phyloP scores from a whole-genome alignment of 192 early-diverging fungal species.

The Backusella circina region DNA sequence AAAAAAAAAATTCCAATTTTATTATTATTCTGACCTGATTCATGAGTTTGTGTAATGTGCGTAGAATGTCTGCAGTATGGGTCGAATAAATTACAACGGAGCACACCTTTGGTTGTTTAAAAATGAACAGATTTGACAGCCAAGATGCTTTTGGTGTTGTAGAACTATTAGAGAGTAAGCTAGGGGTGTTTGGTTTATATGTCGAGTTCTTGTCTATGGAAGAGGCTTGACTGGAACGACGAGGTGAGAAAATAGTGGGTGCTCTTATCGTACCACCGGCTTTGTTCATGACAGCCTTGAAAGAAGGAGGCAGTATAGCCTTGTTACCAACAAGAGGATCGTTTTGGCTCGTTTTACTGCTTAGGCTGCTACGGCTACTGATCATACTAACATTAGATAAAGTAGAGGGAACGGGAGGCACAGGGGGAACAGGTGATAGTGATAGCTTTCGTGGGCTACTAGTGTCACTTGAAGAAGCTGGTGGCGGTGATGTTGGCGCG shows the following conservation, averaged over 20 bases:
- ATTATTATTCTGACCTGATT: constrained; percentile 9
- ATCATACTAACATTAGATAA: constrained; percentile 23
- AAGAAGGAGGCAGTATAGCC: neutral
- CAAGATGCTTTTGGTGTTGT: constrained; percentile 15
- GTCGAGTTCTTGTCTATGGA: neutral
- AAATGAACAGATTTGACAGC: constrained; percentile 23
- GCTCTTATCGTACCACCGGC: neutral
- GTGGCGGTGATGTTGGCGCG: neutral
- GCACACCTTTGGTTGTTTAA: constrained; percentile 30
- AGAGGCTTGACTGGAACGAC: constrained; percentile 19
- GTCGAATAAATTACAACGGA: constrained; percentile 9
- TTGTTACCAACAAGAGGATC: neutral
- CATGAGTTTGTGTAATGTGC: constrained; percentile 15
- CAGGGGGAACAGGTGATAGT: neutral
- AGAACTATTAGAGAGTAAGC: constrained; percentile 22
- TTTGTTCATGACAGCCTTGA: neutral
- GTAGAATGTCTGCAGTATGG: constrained; percentile 5
- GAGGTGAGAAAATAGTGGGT: neutral
- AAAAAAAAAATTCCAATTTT: neutral
- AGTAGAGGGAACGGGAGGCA: neutral
- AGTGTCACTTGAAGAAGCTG: neutral
- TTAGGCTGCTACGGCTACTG: constrained; percentile 16
- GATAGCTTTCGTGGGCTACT: neutral
- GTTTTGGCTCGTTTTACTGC: neutral
- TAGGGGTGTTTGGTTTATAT: constrained; percentile 20